A percentile compares a stretch with the other conserved stretches of the same genome.
phyloP scores from a whole-genome alignment of 108 stramenopile species.

The Pseudonitzschia multiseries region DNA sequence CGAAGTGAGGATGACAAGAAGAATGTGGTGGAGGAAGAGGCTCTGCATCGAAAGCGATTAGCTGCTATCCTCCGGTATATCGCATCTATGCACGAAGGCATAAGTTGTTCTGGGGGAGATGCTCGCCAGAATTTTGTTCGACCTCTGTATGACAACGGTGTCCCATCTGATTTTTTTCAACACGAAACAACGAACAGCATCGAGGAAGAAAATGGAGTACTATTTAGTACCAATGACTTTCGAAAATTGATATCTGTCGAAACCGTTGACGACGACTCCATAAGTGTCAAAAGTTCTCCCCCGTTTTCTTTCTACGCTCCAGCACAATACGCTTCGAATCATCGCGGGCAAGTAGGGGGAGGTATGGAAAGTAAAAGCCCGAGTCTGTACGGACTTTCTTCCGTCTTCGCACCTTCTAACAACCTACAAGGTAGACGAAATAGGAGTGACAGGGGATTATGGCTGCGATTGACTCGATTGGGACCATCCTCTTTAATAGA shows the following conservation, averaged over 20 bases:
- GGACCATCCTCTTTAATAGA: slow-evolving; percentile 16
- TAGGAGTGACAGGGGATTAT: slow-evolving; percentile 12
- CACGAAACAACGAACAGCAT: neutral
- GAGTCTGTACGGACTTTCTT: slow-evolving; percentile 2
- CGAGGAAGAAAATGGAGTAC: slow-evolving; percentile 12
- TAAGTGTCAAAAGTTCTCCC: slow-evolving; percentile 5
- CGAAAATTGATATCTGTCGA: slow-evolving; percentile 17
- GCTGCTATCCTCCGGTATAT: slow-evolving; percentile 59
- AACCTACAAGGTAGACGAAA: neutral
- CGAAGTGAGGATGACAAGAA: neutral
- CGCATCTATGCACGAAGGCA: slow-evolving; percentile 45
- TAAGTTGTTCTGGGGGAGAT: neutral
- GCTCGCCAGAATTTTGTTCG: slow-evolving; percentile 31
- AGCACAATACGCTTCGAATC: neutral
- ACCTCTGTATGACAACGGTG: neutral
- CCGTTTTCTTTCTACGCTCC: slow-evolving; percentile 53
- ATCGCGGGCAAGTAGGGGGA: neutral
- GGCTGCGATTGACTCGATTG: slow-evolving; percentile 55
- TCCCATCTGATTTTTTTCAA: slow-evolving; percentile 26
- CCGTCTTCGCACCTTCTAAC: neutral
- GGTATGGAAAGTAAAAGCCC: neutral
- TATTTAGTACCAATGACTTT: slow-evolving; percentile 42
- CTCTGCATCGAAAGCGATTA: slow-evolving; percentile 44
- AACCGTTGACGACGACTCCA: neutral
- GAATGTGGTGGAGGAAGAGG: slow-evolving; percentile 13